Conservation (phyloP, 805 yeast genomes). For the Zygotorulaspora danielsina region DNA sequence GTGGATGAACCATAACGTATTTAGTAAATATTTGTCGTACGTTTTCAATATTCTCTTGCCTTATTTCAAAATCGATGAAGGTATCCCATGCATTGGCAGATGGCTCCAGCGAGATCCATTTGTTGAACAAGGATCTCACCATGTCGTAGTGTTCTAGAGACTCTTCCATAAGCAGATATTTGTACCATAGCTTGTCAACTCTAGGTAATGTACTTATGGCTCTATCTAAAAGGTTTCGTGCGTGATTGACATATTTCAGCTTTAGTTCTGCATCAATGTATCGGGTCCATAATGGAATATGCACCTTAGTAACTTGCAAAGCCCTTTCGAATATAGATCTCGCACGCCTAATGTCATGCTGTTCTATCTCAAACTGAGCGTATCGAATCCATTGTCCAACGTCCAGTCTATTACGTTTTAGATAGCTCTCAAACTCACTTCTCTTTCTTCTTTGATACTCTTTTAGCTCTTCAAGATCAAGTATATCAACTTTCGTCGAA, state of each 20-base stretch:
- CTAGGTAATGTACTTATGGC: slow-evolving; percentile 72
- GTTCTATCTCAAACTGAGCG: slow-evolving; percentile 81
- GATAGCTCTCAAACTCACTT: slow-evolving; percentile 78
- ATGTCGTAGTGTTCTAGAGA: slow-evolving; percentile 58
- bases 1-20: slow-evolving; percentile 52
- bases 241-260: slow-evolving; percentile 74
- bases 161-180: slow-evolving; percentile 79
- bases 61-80: slow-evolving; percentile 64
- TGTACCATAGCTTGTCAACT: slow-evolving; percentile 81
- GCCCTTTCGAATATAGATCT: slow-evolving; percentile 88
- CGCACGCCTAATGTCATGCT: slow-evolving; percentile 72
- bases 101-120: slow-evolving; percentile 84
- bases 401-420: slow-evolving; percentile 77
- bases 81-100: slow-evolving; percentile 64
- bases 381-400: slow-evolving; percentile 88
- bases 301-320: slow-evolving; percentile 64
- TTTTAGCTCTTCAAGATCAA: slow-evolving; percentile 74
- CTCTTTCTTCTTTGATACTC: slow-evolving; percentile 75
- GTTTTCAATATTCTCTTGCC: slow-evolving; percentile 56
- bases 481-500: slow-evolving; percentile 41
- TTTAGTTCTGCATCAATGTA: slow-evolving; percentile 77
- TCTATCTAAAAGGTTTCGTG: slow-evolving; percentile 76
- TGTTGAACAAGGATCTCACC: slow-evolving; percentile 61
- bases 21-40: slow-evolving; percentile 56
- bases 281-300: slow-evolving; percentile 80